Evolutionary conservation across 257 asterid species (phyloP), one percentile per base, ranked within the genome.

Genomic region (Gentiana straminea): DNA sequence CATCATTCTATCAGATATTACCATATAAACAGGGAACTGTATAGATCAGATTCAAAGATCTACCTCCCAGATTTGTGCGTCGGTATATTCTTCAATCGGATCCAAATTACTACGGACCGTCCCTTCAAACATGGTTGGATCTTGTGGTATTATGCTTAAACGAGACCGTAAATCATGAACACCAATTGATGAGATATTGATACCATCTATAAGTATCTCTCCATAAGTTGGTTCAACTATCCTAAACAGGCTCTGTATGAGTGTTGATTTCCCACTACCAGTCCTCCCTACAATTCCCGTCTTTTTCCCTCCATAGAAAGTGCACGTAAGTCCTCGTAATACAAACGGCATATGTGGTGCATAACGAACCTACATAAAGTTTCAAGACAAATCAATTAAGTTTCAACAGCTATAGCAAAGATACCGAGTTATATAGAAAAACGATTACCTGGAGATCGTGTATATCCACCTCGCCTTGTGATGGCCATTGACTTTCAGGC

Each of bases 61-160:
- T 43, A 86, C 97, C 94, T 91, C 96, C 98, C 98, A 91, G 59
- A 91, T 87, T 60, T 87, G 86, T 9, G 79, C 94, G 43, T 91
- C 98, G 9, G 83, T 57, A 47, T 83, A 73, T 64, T 91, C 95
- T 59, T 77, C 89, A 12, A 91, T 94, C 2, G 96, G 98, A 55
- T 87, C 98, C 47, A 91, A 77, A 70, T 91, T 91, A 59, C 70
- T 73, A 38, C 98, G 77, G 6, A 91, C 74, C 4, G 92, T 82
- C 36, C 96, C 98, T 82, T 87, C 95, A 51, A 91, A 91, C 98
- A 91, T 91, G 66, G 96, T 91, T 2, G 98, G 98, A 73, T 91
- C 98, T 60, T 91, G 98, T 15, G 98, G 98, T 69, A 91, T 91
- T 48, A 91, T 91, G 75, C 96, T 91, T 62, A 91, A 66, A 61